Evolutionary conservation across 2,329 filamentous ascomycete genomes (phyloP).

Genomic region (Fusarium oxysporum): DNA sequence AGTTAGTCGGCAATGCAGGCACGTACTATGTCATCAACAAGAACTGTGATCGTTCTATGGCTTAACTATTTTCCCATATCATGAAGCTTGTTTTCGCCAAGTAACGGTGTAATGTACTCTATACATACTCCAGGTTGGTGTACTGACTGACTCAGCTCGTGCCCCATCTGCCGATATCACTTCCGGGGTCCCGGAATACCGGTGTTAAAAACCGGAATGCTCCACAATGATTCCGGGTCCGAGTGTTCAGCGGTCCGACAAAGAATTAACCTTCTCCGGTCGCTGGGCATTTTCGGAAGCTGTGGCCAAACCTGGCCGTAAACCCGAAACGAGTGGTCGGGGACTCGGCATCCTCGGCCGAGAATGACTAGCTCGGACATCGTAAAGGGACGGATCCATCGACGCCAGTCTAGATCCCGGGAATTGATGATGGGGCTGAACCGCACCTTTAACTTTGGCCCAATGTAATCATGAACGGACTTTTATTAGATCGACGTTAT

Average conservation of each 20-base stretch:
- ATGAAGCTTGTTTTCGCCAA: background rate
- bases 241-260: conserved; percentile 4
- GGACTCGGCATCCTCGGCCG: conserved; percentile 4
- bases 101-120: background rate
- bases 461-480: background rate
- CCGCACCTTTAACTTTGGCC: conserved; percentile 8
- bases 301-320: background rate
- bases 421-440: conserved; percentile 8
- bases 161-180: background rate
- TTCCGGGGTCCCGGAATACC: conserved; percentile 3
- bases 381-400: background rate
- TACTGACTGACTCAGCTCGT: conserved; percentile 1
- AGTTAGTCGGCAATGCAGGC: background rate
- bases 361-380: background rate
- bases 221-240: conserved; percentile 3
- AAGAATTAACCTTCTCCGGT: background rate
- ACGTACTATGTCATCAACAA: background rate
- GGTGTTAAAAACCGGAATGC: background rate
- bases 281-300: background rate
- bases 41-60: background rate
- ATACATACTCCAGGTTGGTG: background rate
- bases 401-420: conserved; percentile 2
- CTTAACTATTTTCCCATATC: background rate
- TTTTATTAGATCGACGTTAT: conserved; percentile 4
- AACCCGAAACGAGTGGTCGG: background rate